These are phyloP conservation scores for Cutaneotrichosporon sp. DNA, from an alignment of 1,284 basidiomycete species.

Conservation along the genomic window DNA sequence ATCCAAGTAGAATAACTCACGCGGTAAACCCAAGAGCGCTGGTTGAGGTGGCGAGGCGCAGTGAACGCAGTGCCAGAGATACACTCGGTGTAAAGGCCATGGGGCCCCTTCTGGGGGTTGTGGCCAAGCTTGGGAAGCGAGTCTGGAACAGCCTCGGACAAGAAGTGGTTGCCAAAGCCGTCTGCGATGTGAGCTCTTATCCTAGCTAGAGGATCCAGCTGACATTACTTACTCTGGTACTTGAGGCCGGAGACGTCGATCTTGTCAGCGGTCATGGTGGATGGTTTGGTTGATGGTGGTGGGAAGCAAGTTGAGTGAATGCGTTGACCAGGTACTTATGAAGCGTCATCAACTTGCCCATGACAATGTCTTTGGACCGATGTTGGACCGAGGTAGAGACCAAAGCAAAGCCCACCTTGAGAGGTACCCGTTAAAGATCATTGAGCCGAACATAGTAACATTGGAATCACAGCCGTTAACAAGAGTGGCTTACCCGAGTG, in stretches of 20 bases:
- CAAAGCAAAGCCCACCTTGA: background rate
- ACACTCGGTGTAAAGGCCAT: conserved; percentile 63
- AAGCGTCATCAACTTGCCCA: background rate
- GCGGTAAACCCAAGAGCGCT: conserved; percentile 53
- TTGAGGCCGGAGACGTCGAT: conserved; percentile 7
- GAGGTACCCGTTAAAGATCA: background rate
- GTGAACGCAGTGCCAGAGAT: conserved; percentile 63
- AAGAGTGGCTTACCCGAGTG: background rate
- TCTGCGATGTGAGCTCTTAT: conserved; percentile 12
- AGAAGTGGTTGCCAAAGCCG: conserved; percentile 20
- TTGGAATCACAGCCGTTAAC: background rate
- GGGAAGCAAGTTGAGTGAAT: background rate
- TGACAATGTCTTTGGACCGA: background rate
- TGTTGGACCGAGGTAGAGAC: background rate
- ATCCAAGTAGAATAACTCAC: conserved; percentile 29
- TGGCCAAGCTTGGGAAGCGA: conserved; percentile 61
- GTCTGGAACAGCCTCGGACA: conserved; percentile 16
- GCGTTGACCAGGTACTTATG: background rate
- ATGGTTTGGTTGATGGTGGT: background rate
- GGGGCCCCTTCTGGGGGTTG: conserved; percentile 63
- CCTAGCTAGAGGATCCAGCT: too few relatives aligned
- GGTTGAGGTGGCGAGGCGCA: conserved; percentile 58
- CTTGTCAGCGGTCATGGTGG: conserved; percentile 2
- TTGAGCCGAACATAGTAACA: too few relatives aligned
- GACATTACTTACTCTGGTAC: conserved; percentile 14